Percentiles rank a stretch among this genome's conserved stretches.
These are phyloP conservation scores for Rhynchosporium secalis DNA, from an alignment of 2,329 filamentous ascomycete species.

Conservation along the genomic window DNA sequence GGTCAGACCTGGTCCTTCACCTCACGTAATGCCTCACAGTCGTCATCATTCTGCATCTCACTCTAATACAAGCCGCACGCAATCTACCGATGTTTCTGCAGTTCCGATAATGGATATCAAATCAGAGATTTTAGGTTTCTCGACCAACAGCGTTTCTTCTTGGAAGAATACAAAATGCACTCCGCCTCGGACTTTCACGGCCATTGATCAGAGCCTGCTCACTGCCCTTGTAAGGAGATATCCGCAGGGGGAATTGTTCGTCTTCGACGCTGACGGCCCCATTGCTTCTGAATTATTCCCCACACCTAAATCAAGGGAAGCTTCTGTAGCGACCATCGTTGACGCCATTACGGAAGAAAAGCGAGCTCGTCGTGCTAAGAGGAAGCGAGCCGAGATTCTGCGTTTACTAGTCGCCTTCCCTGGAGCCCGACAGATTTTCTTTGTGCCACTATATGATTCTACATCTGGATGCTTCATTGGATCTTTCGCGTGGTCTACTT, in stretches of 20 bases:
- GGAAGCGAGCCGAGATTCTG: conserved; percentile 31
- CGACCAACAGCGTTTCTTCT: conserved; percentile 27
- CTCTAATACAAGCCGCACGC: not conserved
- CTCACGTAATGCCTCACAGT: conserved; percentile 13
- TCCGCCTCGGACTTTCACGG: conserved; percentile 19
- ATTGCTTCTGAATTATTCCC: conserved; percentile 16
- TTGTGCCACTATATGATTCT: conserved; percentile 50
- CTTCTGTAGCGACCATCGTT: conserved; percentile 12
- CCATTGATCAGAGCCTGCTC: conserved; percentile 31
- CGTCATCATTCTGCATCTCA: not conserved
- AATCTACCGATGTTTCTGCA: not conserved
- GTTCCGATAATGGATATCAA: conserved; percentile 18
- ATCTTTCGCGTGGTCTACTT: conserved; percentile 50
- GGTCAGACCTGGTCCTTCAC: conserved; percentile 23
- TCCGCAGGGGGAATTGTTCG: conserved; percentile 35
- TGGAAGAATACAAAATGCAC: conserved; percentile 23
- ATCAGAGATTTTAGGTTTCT: conserved; percentile 35
- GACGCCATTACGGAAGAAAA: conserved; percentile 16
- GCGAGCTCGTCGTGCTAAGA: conserved; percentile 15
- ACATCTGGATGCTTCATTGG: conserved; percentile 49
- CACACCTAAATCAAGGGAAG: not conserved
- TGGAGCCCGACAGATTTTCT: conserved; percentile 46
- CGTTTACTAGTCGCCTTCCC: conserved; percentile 43
- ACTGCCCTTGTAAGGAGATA: conserved; percentile 31
- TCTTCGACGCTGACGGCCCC: conserved; percentile 32